Conservation (phyloP, 345 rosid genomes). For the Arabis alpina region DNA sequence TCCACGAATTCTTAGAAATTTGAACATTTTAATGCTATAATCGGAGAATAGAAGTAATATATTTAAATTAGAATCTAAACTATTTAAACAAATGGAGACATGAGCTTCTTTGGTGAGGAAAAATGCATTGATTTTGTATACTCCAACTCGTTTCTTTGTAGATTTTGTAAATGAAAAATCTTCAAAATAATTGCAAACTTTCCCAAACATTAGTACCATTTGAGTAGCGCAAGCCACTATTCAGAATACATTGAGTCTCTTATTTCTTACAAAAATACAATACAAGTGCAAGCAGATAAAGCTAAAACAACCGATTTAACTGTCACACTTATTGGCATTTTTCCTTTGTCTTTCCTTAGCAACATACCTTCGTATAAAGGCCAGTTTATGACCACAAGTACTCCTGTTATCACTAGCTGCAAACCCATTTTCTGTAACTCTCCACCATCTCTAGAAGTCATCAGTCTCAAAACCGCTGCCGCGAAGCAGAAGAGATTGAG, state of each 20-base stretch:
- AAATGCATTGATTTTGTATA: too few species aligned
- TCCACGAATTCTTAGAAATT: too few species aligned
- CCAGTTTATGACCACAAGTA: constrained; percentile 57
- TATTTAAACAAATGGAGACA: too few species aligned
- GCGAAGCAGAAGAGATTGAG: constrained; percentile 54
- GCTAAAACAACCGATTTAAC: constrained; percentile 50
- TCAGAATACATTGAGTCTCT: background rate
- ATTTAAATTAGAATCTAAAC: too few species aligned
- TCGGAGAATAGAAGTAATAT: too few species aligned
- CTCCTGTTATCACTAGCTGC: constrained; percentile 57
- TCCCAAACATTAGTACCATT: constrained; percentile 4
- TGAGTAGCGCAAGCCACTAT: background rate
- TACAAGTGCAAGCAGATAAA: constrained; percentile 48
- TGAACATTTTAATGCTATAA: too few species aligned
- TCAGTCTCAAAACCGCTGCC: constrained; percentile 36
- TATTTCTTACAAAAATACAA: constrained; percentile 36
- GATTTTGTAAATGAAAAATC: constrained; percentile 39
- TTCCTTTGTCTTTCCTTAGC: constrained; percentile 67
- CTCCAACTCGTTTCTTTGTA: background rate
- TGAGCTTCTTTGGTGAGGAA: too few species aligned
- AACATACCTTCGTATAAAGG: constrained; percentile 68
- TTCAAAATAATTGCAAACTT: constrained; percentile 31
- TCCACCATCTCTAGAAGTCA: background rate
- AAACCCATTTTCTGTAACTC: constrained; percentile 42
- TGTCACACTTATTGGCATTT: constrained; percentile 53